Evolutionary conservation across 805 yeast genomes (phyloP).

Genomic region (Cyberlindnera petersonii): DNA sequence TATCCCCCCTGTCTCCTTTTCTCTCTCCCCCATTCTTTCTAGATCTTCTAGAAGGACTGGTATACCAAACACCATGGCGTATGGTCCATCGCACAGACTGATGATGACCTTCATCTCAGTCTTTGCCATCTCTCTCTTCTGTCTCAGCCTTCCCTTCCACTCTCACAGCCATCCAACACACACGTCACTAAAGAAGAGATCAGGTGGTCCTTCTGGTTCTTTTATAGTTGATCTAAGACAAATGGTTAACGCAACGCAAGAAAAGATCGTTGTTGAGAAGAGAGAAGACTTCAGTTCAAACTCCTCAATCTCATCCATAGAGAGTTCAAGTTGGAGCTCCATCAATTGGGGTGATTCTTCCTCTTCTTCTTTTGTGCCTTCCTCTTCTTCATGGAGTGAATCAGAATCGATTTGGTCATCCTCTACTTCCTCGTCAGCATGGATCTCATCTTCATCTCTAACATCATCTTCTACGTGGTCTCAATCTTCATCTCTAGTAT

Average conservation of each 20-base stretch:
- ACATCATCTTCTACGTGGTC: background rate
- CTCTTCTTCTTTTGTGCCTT: background rate
- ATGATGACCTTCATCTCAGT: background rate
- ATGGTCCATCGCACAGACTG: background rate
- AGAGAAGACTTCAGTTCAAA: conserved; percentile 2
- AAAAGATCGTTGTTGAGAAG: background rate
- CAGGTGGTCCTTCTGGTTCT: background rate
- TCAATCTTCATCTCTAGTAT: background rate
- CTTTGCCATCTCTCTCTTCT: background rate
- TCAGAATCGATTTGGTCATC: background rate
- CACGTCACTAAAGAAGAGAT: background rate
- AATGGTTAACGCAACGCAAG: background rate
- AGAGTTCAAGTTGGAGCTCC: background rate
- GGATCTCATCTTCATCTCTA: background rate
- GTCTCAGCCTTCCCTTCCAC: background rate
- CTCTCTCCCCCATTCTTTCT: no score
- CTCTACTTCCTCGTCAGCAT: background rate
- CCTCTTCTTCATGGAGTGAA: background rate
- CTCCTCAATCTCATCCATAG: background rate
- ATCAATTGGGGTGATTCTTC: background rate
- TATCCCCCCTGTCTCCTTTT: no score
- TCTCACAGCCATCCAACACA: background rate
- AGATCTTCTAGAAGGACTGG: no score
- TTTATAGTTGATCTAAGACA: background rate
- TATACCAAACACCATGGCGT: background rate